Evolutionary conservation across 2,329 filamentous ascomycete genomes (phyloP).

Genomic region (Fusarium udum): DNA sequence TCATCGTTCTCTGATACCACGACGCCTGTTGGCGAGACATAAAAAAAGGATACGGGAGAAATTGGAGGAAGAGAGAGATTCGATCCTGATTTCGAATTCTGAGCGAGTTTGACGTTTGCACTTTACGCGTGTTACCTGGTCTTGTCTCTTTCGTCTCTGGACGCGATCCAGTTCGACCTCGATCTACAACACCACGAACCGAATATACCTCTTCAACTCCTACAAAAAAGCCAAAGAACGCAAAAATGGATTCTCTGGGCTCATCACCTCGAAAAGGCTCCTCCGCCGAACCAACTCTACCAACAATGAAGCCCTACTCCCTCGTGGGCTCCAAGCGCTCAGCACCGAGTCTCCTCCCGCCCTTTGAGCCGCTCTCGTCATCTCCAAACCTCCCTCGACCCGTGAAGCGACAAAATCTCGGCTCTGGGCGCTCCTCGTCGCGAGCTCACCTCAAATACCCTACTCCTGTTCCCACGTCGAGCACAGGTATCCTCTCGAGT

Average conservation of each 20-base stretch:
- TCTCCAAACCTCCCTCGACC: constrained; percentile 77
- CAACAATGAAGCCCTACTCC: constrained; percentile 39
- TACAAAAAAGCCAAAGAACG: neutral
- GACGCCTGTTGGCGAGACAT: neutral
- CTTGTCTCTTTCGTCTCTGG: constrained; percentile 7
- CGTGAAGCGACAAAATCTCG: constrained; percentile 70
- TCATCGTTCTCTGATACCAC: constrained; percentile 14
- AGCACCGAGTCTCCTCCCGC: constrained; percentile 75
- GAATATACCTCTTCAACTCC: neutral
- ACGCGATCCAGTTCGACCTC: constrained; percentile 21
- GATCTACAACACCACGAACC: constrained; percentile 4
- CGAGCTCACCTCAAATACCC: constrained; percentile 78
- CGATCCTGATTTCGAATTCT: neutral
- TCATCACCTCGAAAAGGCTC: constrained; percentile 48
- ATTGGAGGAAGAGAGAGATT: neutral
- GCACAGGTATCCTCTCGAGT: constrained; percentile 88
- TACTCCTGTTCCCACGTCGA: constrained; percentile 92
- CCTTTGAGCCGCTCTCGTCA: constrained; percentile 83
- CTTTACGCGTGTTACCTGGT: constrained; percentile 15
- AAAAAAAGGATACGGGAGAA: neutral
- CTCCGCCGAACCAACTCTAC: constrained; percentile 49
- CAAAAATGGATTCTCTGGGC: constrained; percentile 50
- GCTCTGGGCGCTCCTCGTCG: constrained; percentile 17
- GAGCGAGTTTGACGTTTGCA: neutral
- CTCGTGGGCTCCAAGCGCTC: constrained; percentile 66